Conservation (phyloP, 805 yeast species). For the Candida peoriensis region DNA sequence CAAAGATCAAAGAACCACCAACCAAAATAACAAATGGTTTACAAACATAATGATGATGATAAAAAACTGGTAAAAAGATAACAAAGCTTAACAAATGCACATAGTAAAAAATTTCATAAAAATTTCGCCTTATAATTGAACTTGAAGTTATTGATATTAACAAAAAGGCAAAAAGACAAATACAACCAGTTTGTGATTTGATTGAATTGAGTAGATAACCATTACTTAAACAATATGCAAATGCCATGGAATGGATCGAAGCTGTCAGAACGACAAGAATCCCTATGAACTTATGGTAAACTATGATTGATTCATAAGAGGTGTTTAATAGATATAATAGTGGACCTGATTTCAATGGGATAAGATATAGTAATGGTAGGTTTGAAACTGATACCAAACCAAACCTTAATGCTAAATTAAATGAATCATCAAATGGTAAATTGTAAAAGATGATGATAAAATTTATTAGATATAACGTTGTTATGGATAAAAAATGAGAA, state of each 20-base stretch:
- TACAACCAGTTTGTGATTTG: conserved; percentile 14
- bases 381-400: conserved; percentile 23
- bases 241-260: conserved; percentile 14
- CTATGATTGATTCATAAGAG: conserved; percentile 21
- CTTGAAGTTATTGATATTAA: conserved; percentile 14
- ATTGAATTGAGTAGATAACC: conserved; percentile 9
- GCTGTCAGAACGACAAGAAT: conserved; percentile 15
- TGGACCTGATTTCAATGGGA: conserved; percentile 24
- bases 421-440: conserved; percentile 19
- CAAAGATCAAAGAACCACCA: conserved; percentile 12
- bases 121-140: conserved; percentile 10
- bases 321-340: conserved; percentile 13
- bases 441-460: conserved; percentile 10
- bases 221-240: conserved; percentile 19
- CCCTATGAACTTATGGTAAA: conserved; percentile 23
- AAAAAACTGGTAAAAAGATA: conserved; percentile 22
- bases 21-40: conserved; percentile 19
- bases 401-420: conserved; percentile 21
- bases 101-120: conserved; percentile 20
- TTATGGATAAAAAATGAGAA: conserved; percentile 9
- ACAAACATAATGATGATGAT: conserved; percentile 22
- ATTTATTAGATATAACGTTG: conserved; percentile 13
- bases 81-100: conserved; percentile 15
- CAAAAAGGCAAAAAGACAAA: conserved; percentile 8
- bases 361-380: conserved; percentile 22